Base-by-base conservation (phyloP, 108 stramenopile species). In the Nannochloropsis salina region DNA sequence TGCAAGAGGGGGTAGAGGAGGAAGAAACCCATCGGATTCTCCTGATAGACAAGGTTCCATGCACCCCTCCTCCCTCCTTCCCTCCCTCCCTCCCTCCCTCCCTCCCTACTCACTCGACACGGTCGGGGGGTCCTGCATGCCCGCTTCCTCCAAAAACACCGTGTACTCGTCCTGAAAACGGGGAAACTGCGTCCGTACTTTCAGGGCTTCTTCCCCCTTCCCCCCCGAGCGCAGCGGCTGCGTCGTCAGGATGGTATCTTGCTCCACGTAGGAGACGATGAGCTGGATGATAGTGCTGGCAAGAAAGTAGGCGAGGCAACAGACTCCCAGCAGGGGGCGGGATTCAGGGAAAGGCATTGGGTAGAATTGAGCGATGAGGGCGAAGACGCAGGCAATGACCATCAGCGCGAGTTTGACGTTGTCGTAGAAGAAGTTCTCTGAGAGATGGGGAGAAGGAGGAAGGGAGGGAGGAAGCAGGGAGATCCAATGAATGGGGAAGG, bases 401-500 rank as follows among this genome's bases (percentile, higher is more conserved):
- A 98, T 98, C 42, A 97, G 47, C 61, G 91, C 21, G 80, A 98
- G 87, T 90, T 98, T 98, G 82, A 95, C 89, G 91, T 97, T 96
- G 85, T 97, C 96, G 85, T 94, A 89, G 44, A 89, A 85, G 84
- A 95, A 91, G 83, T 96, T 94, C 89, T 97, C 96, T 61, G 84
- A 80, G 84, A 15, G 87, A 80, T 82, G 86, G 44, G 79, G 15
- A 51, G 80, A 80, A 18, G 85, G 42, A 47, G 80, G 85, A 1
- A 80, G 80, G 31, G 31, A 31, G 0, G 80, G 42, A 0, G 20
- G 85, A 43, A 80, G 45, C 18, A n/a, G 74, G 20, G 74, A 18
- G n/a, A 18, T 18, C 20, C n/a, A n/a, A n/a, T 79, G 74, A 20
- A 20, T 18, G 74, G 74, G n/a, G 1, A 79, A 79, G 20, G 1